Percentiles rank a stretch among this genome's conserved stretches.
These are phyloP conservation scores for Eucalyptus microcorys DNA, from an alignment of 345 rosid genomes.

Conservation along the genomic window DNA sequence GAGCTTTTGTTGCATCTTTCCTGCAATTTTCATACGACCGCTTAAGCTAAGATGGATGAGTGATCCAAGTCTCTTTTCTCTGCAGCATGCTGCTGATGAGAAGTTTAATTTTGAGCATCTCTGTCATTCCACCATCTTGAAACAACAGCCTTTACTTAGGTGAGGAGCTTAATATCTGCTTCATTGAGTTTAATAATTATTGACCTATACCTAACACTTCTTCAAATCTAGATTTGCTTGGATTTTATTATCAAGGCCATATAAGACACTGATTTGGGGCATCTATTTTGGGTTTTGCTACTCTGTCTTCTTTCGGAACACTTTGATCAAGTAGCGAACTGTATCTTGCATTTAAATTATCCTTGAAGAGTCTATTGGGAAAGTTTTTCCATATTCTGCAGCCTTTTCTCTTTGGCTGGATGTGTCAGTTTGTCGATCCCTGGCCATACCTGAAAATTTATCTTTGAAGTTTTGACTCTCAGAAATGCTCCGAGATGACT, in stretches of 20 bases:
- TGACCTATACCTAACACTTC: not conserved
- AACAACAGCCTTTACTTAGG: constrained; percentile 94
- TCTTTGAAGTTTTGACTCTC: not conserved
- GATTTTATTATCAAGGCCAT: not conserved
- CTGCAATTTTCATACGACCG: not conserved
- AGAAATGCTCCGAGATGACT: not conserved
- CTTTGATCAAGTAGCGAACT: not conserved
- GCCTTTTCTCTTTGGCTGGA: not conserved
- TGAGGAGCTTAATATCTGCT: constrained; percentile 18
- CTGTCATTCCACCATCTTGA: constrained; percentile 76
- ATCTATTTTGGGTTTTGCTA: not conserved
- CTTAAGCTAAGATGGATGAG: not conserved
- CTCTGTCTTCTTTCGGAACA: not conserved
- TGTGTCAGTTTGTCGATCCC: not conserved
- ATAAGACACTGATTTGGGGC: not conserved
- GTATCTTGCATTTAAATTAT: not conserved
- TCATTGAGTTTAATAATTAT: not conserved
- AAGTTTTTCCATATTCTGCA: not conserved
- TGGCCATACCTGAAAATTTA: not conserved
- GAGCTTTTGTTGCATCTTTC: not conserved
- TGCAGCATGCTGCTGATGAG: constrained; percentile 99
- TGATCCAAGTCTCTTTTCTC: constrained; percentile 7
- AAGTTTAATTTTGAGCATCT: constrained; percentile 87
- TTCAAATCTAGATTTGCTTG: not conserved
- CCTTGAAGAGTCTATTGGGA: not conserved